Base-by-base conservation (phyloP, 768 basidiomycete genomes). In the Imleria badia region DNA sequence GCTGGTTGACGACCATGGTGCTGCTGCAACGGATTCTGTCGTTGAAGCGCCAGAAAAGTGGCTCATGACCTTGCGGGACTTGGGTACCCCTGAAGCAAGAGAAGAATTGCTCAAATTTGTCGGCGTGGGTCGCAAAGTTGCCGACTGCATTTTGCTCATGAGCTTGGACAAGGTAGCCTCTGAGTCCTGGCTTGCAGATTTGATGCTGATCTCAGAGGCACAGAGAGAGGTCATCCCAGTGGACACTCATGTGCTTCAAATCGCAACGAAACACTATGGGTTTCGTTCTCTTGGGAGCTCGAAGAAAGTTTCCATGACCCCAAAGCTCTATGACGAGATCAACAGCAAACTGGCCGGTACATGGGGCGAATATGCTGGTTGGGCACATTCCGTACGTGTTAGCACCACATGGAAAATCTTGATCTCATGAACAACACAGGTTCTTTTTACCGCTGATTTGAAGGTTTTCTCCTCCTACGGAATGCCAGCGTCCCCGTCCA, bases 121-220 rank as follows among this genome's bases (percentile, higher is more conserved):
- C 41, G 97, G 97, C 0, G 96, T 99, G 1, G 97, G 97, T 6
- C 80, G 92, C 34, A 99, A 99, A 67, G 97, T 99, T 0, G 96
- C 96, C 3, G 97, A 99, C 66, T 99, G 97, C 64, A 75, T 97
- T 29, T 72, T 97, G 47, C 75, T 98, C 15, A 96, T 98, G 94
- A 91, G 91, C 64, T 67, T 95, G 54, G 89, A 96, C 73, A 91
- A 94, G 80, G 92, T 91, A 60, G 5, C 19, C 66, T 19, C 50
- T 5, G n/a, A 30, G 41, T 56, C 35, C 59, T 56, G 11, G 36
- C 20, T n/a, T 26, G 23, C 7, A n/a, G n/a, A 41, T 33, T 20
- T 5, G n/a, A 48, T 42, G 11, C 47, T 61, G 48, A 67, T 38
- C 33, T 35, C 26, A 3, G 15, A 43, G 36, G 14, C 33, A n/a